Conservation (phyloP, 768 basidiomycete species). For the Obba rivulosa region DNA sequence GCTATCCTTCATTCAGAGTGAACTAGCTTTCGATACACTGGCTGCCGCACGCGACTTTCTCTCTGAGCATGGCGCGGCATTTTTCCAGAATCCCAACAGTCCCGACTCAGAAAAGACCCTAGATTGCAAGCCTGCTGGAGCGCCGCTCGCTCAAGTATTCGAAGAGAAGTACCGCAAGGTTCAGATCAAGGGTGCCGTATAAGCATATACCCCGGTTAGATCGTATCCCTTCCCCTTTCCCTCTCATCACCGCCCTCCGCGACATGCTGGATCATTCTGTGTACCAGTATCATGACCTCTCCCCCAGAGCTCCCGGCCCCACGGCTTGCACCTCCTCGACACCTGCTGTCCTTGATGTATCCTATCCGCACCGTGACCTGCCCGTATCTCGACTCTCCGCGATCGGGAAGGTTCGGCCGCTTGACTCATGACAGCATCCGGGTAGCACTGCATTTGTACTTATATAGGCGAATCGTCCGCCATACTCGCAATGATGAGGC, state of each 20-base stretch:
- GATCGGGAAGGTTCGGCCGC: no score
- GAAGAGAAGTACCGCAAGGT: constrained; percentile 84
- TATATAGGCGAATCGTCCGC: no score
- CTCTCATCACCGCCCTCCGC: background rate
- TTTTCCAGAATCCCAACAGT: constrained; percentile 59
- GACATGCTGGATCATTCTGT: constrained; percentile 3
- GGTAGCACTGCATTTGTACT: no score
- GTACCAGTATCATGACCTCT: constrained; percentile 8
- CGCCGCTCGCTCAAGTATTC: constrained; percentile 55
- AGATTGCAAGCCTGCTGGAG: constrained; percentile 63
- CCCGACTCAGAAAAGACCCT: constrained; percentile 60
- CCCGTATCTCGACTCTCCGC: no score
- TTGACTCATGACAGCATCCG: no score
- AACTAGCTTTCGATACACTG: constrained; percentile 78
- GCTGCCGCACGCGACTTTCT: constrained; percentile 67
- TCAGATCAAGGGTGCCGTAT: constrained; percentile 91
- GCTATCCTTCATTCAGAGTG: constrained; percentile 70
- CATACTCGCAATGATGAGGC: no score
- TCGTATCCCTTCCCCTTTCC: background rate
- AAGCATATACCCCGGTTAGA: constrained; percentile 9
- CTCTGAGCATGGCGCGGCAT: constrained; percentile 56
- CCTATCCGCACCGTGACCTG: no score
- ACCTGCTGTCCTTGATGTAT: background rate
- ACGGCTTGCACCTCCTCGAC: background rate
- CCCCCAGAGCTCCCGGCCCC: background rate